These are phyloP conservation scores for Schoenoplectus triqueter DNA, from an alignment of 202 grass and related monocot species.

Conservation along the genomic window DNA sequence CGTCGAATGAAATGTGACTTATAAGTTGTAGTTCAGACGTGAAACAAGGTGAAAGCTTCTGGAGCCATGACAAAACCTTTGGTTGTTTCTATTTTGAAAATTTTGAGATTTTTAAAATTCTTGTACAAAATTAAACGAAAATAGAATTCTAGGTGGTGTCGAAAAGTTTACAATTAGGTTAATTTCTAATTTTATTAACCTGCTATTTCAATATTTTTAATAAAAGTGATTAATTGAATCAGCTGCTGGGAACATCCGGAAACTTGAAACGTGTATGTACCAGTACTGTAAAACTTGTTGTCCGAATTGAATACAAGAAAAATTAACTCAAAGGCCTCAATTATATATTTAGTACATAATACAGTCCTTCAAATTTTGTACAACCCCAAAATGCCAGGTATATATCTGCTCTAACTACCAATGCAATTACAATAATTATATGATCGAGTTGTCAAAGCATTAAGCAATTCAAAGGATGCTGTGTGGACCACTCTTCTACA, in stretches of 20 bases:
- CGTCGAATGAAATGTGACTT: too few relatives aligned
- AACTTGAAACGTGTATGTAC: neutral
- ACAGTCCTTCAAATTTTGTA: neutral
- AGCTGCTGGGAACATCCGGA: neutral
- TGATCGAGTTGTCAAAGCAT: slow-evolving; percentile 3
- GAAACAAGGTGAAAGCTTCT: too few relatives aligned
- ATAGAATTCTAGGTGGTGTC: neutral
- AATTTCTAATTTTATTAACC: neutral
- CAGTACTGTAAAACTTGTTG: neutral
- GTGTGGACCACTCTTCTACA: neutral
- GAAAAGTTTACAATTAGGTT: neutral
- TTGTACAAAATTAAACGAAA: neutral
- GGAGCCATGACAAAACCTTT: too few relatives aligned
- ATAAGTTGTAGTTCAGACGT: too few relatives aligned
- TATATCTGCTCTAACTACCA: neutral
- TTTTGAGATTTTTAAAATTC: neutral
- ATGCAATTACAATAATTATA: slow-evolving; percentile 3
- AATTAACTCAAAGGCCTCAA: neutral
- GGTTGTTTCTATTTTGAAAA: neutral
- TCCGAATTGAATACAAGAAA: neutral
- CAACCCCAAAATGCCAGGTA: neutral
- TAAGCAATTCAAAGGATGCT: neutral
- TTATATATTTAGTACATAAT: neutral
- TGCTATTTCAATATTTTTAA: too few relatives aligned
- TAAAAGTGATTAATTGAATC: neutral